Evolutionary conservation across 805 yeast genomes (phyloP).

Genomic region (Lipomyces starkeyi): DNA sequence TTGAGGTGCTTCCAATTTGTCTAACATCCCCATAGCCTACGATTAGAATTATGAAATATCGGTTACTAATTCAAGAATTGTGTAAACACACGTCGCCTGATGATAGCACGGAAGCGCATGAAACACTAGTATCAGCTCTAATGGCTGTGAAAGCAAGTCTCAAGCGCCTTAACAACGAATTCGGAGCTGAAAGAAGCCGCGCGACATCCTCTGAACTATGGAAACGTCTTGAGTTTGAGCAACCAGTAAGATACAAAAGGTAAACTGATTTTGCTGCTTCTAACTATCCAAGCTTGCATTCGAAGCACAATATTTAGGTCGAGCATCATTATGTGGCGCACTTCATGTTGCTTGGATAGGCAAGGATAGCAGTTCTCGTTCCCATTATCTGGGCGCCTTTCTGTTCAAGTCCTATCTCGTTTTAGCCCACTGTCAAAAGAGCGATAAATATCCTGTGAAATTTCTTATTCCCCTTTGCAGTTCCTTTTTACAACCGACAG

Average conservation of each 20-base stretch:
- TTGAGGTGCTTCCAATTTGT: not conserved
- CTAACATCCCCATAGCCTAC: conserved; percentile 25
- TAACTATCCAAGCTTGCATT: conserved; percentile 3
- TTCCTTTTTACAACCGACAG: conserved; percentile 14
- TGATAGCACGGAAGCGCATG: conserved; percentile 25
- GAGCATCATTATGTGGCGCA: conserved; percentile 33
- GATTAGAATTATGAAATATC: conserved; percentile 26
- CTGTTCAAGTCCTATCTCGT: conserved; percentile 35
- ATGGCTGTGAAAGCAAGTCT: conserved; percentile 15
- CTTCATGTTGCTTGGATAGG: conserved; percentile 34
- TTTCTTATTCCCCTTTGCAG: conserved; percentile 32
- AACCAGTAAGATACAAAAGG: not conserved
- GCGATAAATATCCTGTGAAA: conserved; percentile 23
- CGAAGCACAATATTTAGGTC: conserved; percentile 27
- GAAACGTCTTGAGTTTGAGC: conserved; percentile 25
- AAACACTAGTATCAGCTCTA: conserved; percentile 12
- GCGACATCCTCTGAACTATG: conserved; percentile 25
- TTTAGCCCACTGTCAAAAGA: conserved; percentile 18
- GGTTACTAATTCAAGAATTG: conserved; percentile 29
- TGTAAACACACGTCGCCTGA: conserved; percentile 20
- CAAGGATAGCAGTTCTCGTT: conserved; percentile 17
- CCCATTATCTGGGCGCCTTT: conserved; percentile 29
- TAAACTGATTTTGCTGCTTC: not conserved
- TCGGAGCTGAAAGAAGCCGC: not conserved
- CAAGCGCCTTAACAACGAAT: conserved; percentile 15